These are phyloP conservation scores for Solanum habrochaites DNA, from an alignment of 257 asterid genomes.

Conservation along the genomic window DNA sequence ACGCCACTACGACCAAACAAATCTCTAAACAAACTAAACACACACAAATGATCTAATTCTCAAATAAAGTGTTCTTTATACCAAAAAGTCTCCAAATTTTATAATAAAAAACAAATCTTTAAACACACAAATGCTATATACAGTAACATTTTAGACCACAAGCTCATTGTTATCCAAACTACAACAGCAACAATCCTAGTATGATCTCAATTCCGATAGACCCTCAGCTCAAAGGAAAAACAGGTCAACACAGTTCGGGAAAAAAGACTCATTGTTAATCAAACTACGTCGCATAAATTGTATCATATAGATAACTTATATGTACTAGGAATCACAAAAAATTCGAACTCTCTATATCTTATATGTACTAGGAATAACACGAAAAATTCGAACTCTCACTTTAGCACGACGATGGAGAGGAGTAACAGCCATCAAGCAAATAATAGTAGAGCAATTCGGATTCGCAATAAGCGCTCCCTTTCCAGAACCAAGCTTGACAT, in stretches of 20 bases:
- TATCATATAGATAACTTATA: neutral
- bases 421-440: slow-evolving; percentile 89
- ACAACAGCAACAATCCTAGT: neutral
- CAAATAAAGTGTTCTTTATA: neutral
- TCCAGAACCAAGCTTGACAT: slow-evolving; percentile 52
- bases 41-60: neutral
- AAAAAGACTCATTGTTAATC: neutral
- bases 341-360: neutral
- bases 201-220: neutral
- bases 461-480: slow-evolving; percentile 83
- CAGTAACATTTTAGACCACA: neutral
- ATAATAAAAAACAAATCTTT: neutral
- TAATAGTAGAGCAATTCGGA: slow-evolving; percentile 89
- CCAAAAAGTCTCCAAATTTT: neutral
- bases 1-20: neutral
- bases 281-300: neutral
- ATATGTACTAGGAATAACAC: neutral
- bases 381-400: slow-evolving; percentile 16
- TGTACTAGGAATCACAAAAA: neutral
- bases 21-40: neutral
- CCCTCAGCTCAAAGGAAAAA: neutral
- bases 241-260: neutral
- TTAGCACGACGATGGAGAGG: slow-evolving; percentile 84
- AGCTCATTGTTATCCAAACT: neutral
- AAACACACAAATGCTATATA: neutral